These are phyloP conservation scores for Xylaria sp. DNA, from an alignment of 2,329 filamentous ascomycete species.

Conservation along the genomic window DNA sequence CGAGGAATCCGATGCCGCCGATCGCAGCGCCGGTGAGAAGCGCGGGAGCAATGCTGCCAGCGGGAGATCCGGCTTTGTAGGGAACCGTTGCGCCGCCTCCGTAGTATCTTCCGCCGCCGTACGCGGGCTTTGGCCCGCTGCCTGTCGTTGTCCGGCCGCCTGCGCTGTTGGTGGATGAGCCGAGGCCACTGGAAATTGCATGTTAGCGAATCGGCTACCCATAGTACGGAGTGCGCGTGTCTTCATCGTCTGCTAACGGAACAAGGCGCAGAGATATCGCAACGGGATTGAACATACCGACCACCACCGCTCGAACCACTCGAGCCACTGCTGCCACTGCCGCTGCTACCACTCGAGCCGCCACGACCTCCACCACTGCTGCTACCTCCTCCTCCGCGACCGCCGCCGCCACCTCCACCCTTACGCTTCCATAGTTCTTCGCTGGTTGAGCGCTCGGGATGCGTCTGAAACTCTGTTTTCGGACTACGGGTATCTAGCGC, in stretches of 20 bases:
- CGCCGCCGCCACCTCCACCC: conserved; percentile 67
- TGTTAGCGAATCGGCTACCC: conserved; percentile 22
- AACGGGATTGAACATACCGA: conserved; percentile 26
- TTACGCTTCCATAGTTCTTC: conserved; percentile 69
- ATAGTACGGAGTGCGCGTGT: neutral
- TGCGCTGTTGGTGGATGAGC: conserved; percentile 52
- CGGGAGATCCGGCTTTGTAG: conserved; percentile 58
- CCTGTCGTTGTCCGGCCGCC: conserved; percentile 68
- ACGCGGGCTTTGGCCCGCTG: conserved; percentile 66
- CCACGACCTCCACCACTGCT: conserved; percentile 39
- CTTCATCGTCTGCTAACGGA: neutral
- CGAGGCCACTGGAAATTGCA: conserved; percentile 41
- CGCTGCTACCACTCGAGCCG: conserved; percentile 17
- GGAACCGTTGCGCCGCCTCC: conserved; percentile 71
- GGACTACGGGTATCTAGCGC: conserved; percentile 36
- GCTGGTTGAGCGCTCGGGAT: conserved; percentile 41
- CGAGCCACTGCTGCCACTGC: neutral
- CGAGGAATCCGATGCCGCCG: conserved; percentile 68
- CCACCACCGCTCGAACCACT: conserved; percentile 25
- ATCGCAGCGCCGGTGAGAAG: conserved; percentile 61
- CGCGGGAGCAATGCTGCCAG: conserved; percentile 62
- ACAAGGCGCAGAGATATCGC: neutral
- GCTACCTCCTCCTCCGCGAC: conserved; percentile 48
- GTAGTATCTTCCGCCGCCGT: conserved; percentile 73
- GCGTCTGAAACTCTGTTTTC: conserved; percentile 29